phyloP scores from a whole-genome alignment of 345 rosid genomes.

The Chamaenerion angustifolium region DNA sequence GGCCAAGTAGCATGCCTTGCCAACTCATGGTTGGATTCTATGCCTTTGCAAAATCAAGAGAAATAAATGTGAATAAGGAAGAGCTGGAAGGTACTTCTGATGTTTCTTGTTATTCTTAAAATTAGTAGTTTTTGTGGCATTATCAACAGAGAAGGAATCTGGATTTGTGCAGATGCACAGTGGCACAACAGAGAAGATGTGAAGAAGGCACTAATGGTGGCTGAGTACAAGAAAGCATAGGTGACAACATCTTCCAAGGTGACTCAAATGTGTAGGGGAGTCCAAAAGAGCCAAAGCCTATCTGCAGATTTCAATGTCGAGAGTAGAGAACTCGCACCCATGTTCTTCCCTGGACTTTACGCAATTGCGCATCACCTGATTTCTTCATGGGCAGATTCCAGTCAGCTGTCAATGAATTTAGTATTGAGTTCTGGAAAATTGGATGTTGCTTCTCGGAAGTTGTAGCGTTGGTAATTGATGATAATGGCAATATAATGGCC shows the following conservation, averaged over 20 bases:
- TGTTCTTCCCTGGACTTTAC: slow-evolving; percentile 82
- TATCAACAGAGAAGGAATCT: no score
- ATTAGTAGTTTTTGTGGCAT: no score
- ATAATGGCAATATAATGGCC: no score
- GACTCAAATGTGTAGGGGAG: slow-evolving; percentile 88
- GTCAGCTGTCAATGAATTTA: slow-evolving; percentile 11
- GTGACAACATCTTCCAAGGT: no score
- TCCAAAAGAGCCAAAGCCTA: slow-evolving; percentile 54
- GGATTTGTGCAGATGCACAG: slow-evolving; percentile 61
- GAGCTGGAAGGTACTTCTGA: slow-evolving; percentile 69
- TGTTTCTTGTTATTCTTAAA: no score
- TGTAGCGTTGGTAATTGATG: no score
- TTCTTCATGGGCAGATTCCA: slow-evolving; percentile 58
- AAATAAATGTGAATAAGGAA: slow-evolving; percentile 65
- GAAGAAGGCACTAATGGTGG: no score
- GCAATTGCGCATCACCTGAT: slow-evolving; percentile 91
- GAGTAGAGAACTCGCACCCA: slow-evolving; percentile 79
- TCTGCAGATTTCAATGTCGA: slow-evolving; percentile 64
- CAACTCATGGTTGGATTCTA: slow-evolving; percentile 92
- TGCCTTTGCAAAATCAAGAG: slow-evolving; percentile 69
- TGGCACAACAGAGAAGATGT: slow-evolving; percentile 89
- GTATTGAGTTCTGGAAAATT: no score
- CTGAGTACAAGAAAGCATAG: no score
- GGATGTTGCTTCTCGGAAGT: no score
- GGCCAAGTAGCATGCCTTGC: slow-evolving; percentile 76